Evolutionary conservation across 306 rosid genomes (phyloP), one percentile per base, ranked within the genome.

Genomic region (Prunus davidiana): DNA sequence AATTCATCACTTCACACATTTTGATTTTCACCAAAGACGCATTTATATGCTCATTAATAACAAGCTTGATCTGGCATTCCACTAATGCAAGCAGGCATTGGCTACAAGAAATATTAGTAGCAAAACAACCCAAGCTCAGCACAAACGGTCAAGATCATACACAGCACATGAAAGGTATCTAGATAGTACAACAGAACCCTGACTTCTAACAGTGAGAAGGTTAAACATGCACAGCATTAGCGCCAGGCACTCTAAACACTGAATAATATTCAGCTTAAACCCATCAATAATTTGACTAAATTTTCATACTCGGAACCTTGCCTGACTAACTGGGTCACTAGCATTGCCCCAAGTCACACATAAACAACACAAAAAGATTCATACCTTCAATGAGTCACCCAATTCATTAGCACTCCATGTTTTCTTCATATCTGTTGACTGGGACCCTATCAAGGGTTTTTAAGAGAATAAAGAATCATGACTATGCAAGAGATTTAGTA

Each of bases 321-420:
- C 10, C 64, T 25, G 25, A 64, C 52, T 58, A 32, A 7, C 47
- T 16, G 30, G 27, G 6, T 54, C 52, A 45, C n/a, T 8, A 27
- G 27, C 50, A 18, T 52, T 47, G 15, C 19, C 61, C 62, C 5
- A 20, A 24, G 32, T 55, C 41, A 76, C 25, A 41, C 71, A 50
- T 54, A 50, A 64, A 34, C 66, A 64, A 20, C 45, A 61, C 38
- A 76, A 43, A 32, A 64, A 11, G 65, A 30, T 46, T 11, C 75
- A 70, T 81, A 93, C 98, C 98, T 93, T 88, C 76, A 88, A 49
- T 30, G 95, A 88, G 74, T 73, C 81, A 43, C 76, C 83, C 68
- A 89, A 45, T 79, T 89, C 90, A 49, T 72, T 28, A 19, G 76
- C 80, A 75, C 68, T 79, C 91, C 63, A 54, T 12, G 91, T 78